Evolutionary conservation across 1,284 basidiomycete species (phyloP), one percentile per base, ranked within the genome.

Genomic region (Cerrena zonata): DNA sequence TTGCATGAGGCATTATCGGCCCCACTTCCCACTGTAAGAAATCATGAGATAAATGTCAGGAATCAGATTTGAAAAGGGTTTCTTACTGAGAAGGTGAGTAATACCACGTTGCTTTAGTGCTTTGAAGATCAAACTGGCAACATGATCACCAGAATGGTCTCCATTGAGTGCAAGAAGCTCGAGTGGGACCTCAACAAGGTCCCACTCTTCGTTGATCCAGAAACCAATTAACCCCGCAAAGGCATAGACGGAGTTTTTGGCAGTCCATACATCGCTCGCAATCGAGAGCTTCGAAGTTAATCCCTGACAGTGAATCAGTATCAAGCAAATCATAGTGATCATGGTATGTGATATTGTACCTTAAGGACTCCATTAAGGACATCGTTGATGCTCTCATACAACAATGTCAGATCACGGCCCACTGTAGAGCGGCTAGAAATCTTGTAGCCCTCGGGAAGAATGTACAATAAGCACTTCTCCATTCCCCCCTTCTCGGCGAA

Each of bases 401-500:
- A 34, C 7, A 34, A 7, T 7, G 7, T 15, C 7, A 34, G 30
- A 15, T 34, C 30, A 34, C 30, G 15, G 15, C 15, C 7, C 7
- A 34, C 30, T 15, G 15, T 34, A 34, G 30, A 34, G 30, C 30
- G 15, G 15, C 15, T 15, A 7, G 15, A 15, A 34, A 34, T 15
- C 15, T 34, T 34, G 30, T 34, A 34, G 15, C 7, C 7, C 7
- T 15, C 15, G 7, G 15, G 30, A 7, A 60, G 46, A 3, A 58
- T 19, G 45, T 55, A 55, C 5, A 15, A 41, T 26, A 46, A 34
- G 15, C 53, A 48, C 5, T 38, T 12, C 13, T 42, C 39, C 47
- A 58, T 56, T 5, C 56, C 56, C 37, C 30, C 4, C 38, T 48
- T 52, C 47, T 56, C 51, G 2, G 50, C 49, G 4, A 59, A 49